Conservation (phyloP, 2,329 filamentous ascomycete genomes). For the Sarocladium kiliense region DNA sequence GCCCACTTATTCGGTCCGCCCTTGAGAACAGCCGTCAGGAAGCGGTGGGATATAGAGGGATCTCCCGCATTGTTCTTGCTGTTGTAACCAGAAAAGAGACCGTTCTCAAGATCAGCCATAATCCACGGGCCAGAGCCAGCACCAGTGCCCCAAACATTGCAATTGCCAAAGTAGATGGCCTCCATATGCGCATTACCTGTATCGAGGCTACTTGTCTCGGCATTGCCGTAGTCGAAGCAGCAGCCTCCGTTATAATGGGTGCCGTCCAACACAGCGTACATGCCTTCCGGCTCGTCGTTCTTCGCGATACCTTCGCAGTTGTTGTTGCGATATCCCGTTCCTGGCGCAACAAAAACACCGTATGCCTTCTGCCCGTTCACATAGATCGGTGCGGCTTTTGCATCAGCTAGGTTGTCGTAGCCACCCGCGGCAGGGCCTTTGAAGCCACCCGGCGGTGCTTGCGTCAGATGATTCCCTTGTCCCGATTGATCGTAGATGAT, state of each 20-base stretch:
- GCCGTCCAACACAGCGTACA: conserved; percentile 56
- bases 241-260: conserved; percentile 53
- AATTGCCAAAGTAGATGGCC: conserved; percentile 59
- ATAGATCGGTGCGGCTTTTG: conserved; percentile 55
- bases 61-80: conserved; percentile 41
- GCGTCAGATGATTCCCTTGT: conserved; percentile 55
- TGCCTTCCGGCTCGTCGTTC: conserved; percentile 51
- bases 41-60: conserved; percentile 48
- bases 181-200: conserved; percentile 64
- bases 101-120: conserved; percentile 66
- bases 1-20: conserved; percentile 52
- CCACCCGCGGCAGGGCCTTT: conserved; percentile 54
- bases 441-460: conserved; percentile 50
- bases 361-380: conserved; percentile 58
- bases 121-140: conserved; percentile 58
- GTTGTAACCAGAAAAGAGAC: conserved; percentile 52
- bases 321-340: conserved; percentile 60
- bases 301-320: conserved; percentile 44
- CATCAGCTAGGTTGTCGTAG: conserved; percentile 55
- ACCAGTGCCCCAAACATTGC: conserved; percentile 42
- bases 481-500: conserved; percentile 64
- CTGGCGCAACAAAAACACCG: conserved; percentile 57
- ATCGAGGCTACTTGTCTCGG: conserved; percentile 44
- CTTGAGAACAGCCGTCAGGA: conserved; percentile 53
- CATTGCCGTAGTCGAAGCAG: conserved; percentile 56